phyloP scores from a whole-genome alignment of 2,329 filamentous ascomycete genomes.

The Trichoderma breve region DNA sequence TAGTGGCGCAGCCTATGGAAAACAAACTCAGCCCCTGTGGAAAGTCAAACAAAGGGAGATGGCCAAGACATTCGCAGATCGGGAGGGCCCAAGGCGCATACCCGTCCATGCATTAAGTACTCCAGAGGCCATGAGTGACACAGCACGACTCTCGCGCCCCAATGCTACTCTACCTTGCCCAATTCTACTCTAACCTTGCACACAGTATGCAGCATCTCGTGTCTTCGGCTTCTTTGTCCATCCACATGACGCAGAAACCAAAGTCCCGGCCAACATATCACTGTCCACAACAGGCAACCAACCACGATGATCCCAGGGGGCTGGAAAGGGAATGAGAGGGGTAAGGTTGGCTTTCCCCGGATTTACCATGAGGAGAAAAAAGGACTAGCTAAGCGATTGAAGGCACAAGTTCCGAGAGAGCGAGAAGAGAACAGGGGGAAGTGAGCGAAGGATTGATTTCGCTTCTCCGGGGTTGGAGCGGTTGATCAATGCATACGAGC shows the following conservation, averaged over 20 bases:
- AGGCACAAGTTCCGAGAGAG: neutral
- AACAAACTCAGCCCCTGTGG: neutral
- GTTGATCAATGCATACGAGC: neutral
- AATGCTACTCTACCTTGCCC: neutral
- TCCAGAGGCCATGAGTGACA: neutral
- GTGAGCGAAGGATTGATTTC: neutral
- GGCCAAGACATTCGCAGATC: neutral
- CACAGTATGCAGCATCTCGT: constrained; percentile 1
- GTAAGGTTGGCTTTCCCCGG: neutral
- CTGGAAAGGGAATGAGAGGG: neutral
- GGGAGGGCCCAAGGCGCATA: neutral
- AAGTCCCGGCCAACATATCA: constrained; percentile 8
- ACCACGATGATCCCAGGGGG: constrained; percentile 14
- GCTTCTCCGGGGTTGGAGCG: neutral
- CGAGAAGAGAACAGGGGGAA: neutral
- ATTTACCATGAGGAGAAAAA: neutral
- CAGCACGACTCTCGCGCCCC: neutral
- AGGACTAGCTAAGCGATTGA: neutral
- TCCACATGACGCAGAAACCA: constrained; percentile 10
- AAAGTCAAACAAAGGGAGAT: neutral
- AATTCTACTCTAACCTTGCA: neutral
- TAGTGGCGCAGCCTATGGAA: neutral
- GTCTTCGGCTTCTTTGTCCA: neutral
- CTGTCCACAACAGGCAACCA: constrained; percentile 9
- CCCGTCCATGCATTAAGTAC: constrained; percentile 1